Conservation (phyloP, 768 basidiomycete species). For the Serendipita sp. region DNA sequence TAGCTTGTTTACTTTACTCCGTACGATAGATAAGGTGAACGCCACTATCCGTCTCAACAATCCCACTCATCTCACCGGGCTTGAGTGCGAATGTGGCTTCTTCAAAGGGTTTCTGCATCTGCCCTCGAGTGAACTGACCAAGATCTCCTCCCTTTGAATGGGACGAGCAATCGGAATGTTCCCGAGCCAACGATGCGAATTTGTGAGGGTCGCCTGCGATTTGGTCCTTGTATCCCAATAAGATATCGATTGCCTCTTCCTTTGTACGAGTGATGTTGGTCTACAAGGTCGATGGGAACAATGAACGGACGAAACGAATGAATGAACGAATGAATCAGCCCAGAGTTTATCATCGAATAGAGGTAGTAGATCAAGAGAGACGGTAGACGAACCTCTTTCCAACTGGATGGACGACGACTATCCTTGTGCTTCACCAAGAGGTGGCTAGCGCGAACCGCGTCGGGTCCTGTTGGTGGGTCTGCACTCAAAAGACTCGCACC, state of each 20-base stretch:
- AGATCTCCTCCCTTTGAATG: constrained; percentile 73
- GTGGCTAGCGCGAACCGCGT: constrained; percentile 59
- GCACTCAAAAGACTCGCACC: constrained; percentile 30
- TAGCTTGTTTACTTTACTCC: constrained; percentile 26
- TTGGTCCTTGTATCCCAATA: constrained; percentile 43
- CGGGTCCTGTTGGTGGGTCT: background rate
- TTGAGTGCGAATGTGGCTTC: constrained; percentile 62
- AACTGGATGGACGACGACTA: constrained; percentile 24
- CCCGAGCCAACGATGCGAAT: constrained; percentile 59
- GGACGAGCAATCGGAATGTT: constrained; percentile 81
- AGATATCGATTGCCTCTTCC: constrained; percentile 74
- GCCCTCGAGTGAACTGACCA: constrained; percentile 63
- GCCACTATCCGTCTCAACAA: constrained; percentile 83
- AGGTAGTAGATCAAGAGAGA: background rate
- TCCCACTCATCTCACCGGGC: constrained; percentile 55
- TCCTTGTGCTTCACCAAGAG: constrained; percentile 72
- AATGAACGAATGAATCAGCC: no score
- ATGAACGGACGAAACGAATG: background rate
- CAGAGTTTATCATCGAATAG: background rate
- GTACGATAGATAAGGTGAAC: constrained; percentile 88
- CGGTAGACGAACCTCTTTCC: constrained; percentile 25
- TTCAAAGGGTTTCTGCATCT: constrained; percentile 98
- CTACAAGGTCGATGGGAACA: constrained; percentile 20
- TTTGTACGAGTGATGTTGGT: constrained; percentile 67
- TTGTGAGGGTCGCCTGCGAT: constrained; percentile 41